A percentile compares a stretch with the other conserved stretches of the same genome.
phyloP scores from a whole-genome alignment of 768 basidiomycete genomes.

The Mycena amicta region DNA sequence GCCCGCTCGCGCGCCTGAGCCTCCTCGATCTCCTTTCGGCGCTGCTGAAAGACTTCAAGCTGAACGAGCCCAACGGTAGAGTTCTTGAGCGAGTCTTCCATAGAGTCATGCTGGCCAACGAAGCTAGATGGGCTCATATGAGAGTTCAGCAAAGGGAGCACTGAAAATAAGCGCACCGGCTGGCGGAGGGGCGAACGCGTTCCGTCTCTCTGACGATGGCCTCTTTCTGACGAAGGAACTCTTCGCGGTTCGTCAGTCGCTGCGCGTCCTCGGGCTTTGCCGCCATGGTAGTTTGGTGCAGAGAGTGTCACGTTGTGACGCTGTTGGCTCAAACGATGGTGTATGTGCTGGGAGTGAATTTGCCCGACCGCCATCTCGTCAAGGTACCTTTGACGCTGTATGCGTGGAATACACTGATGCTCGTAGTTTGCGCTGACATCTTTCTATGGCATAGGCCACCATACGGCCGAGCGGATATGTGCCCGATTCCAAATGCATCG shows the following conservation, averaged over 20 bases:
- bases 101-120: conserved; percentile 90
- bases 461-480: conserved; percentile 78
- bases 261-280: conserved; percentile 80
- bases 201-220: conserved; percentile 86
- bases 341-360: conserved; percentile 82
- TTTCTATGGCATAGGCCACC: conserved; percentile 86
- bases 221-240: conserved; percentile 81
- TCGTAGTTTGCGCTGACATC: conserved; percentile 85
- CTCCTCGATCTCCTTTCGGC: conserved; percentile 86
- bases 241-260: conserved; percentile 76
- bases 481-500: conserved; percentile 93
- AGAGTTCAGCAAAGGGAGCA: too few relatives aligned
- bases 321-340: too few relatives aligned
- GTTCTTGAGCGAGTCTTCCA: conserved; percentile 91
- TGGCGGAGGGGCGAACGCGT: conserved; percentile 83
- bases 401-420: conserved; percentile 33
- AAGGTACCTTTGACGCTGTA: conserved; percentile 54
- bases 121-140: too few relatives aligned
- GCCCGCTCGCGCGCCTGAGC: conserved; percentile 90
- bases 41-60: conserved; percentile 91
- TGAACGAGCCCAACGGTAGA: conserved; percentile 90
- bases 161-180: too few relatives aligned
- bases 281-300: conserved; percentile 53
- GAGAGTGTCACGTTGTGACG: not conserved
- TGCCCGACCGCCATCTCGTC: conserved; percentile 76